These are phyloP conservation scores for Albatrellus ellisii DNA, from an alignment of 768 basidiomycete species.

Conservation along the genomic window DNA sequence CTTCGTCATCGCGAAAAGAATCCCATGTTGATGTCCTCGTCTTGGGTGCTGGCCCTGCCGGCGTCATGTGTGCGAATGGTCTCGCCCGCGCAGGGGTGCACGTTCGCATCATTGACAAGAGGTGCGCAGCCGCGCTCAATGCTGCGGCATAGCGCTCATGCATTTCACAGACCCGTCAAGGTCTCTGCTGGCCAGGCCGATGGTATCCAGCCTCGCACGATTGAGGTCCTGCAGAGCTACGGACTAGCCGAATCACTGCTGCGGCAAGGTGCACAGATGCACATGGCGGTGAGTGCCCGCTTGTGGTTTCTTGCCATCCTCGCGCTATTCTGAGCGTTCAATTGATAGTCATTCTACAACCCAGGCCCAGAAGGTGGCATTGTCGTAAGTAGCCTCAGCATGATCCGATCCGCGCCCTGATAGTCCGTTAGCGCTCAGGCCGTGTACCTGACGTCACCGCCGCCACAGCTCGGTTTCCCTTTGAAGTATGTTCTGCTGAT, in stretches of 20 bases:
- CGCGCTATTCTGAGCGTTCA: background rate
- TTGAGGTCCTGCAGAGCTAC: slow-evolving; percentile 58
- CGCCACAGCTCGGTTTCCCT: slow-evolving; percentile 54
- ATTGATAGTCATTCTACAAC: slow-evolving; percentile 58
- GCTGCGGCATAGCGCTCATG: too few relatives aligned
- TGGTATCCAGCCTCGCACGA: slow-evolving; percentile 41
- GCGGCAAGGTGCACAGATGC: slow-evolving; percentile 53
- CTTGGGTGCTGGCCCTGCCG: slow-evolving; percentile 46
- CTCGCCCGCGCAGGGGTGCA: slow-evolving; percentile 43
- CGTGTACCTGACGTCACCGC: slow-evolving; percentile 50
- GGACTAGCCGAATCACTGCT: slow-evolving; percentile 56
- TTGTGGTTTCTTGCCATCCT: background rate
- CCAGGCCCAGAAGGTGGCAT: slow-evolving; percentile 48
- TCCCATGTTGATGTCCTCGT: slow-evolving; percentile 45
- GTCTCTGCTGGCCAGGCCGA: slow-evolving; percentile 39
- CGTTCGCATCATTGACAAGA: slow-evolving; percentile 47
- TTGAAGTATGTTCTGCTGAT: slow-evolving; percentile 34
- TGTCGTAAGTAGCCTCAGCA: slow-evolving; percentile 27
- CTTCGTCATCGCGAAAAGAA: slow-evolving; percentile 15
- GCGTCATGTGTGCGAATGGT: slow-evolving; percentile 60
- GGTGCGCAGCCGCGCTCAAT: slow-evolving; percentile 18
- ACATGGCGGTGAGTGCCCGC: slow-evolving; percentile 40
- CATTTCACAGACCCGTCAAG: slow-evolving; percentile 21
- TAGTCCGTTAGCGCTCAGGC: slow-evolving; percentile 36
- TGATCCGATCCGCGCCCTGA: background rate